Conservation (phyloP, 2,329 filamentous ascomycete genomes). For the Beauveria sp. region DNA sequence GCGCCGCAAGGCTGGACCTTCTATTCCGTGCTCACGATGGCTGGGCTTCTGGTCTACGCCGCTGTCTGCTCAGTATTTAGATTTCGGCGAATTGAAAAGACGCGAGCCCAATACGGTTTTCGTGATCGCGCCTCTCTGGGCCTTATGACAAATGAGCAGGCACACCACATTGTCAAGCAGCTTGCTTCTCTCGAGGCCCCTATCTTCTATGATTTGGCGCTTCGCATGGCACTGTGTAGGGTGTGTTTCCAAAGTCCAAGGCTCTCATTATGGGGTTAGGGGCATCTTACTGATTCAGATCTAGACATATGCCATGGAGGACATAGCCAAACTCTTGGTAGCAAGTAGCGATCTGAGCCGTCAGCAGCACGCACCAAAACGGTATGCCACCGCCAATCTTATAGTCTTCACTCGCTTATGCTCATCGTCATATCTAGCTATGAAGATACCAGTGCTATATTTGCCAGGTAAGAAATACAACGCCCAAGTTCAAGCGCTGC, state of each 20-base stretch:
- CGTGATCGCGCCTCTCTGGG: conserved; percentile 28
- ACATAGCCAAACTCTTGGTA: conserved; percentile 29
- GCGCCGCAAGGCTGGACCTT: neutral
- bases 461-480: conserved; percentile 23
- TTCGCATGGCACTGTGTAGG: conserved; percentile 35
- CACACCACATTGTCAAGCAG: conserved; percentile 34
- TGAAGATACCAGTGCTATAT: conserved; percentile 33
- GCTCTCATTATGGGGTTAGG: no score
- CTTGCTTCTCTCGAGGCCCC: conserved; percentile 30
- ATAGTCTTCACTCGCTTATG: no score
- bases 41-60: conserved; percentile 23
- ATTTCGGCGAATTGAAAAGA: conserved; percentile 25
- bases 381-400: conserved; percentile 18
- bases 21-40: conserved; percentile 5
- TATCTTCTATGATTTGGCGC: conserved; percentile 26
- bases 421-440: conserved; percentile 22
- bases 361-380: conserved; percentile 25
- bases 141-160: conserved; percentile 35
- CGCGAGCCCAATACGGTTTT: conserved; percentile 25
- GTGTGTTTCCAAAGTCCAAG: conserved; percentile 14
- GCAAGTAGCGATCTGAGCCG: conserved; percentile 29
- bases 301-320: conserved; percentile 33
- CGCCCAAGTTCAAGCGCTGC: neutral
- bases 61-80: conserved; percentile 28
- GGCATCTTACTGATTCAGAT: neutral